Base-by-base conservation (phyloP, 2,329 filamentous ascomycete genomes). In the Rutstroemia sydowiana region DNA sequence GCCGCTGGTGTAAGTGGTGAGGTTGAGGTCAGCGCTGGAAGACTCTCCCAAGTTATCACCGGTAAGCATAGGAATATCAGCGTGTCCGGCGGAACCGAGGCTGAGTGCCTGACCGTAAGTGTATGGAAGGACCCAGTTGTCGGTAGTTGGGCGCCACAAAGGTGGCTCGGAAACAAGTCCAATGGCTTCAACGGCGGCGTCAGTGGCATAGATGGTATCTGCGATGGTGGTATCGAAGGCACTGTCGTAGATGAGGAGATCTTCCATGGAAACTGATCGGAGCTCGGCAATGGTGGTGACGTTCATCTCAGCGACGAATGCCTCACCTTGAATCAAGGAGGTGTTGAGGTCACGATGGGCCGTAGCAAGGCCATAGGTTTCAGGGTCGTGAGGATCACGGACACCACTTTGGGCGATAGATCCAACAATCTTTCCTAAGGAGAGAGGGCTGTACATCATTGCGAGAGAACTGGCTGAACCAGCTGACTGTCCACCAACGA, bases 401-500 rank as follows among this genome's bases (percentile, higher is more conserved):
- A 59, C 67, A 47, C 67, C 66, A 44, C 61, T 65, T 53, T 68
- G 63, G 3, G 65, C 55, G 42, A 69, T 68, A 34, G 61, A 61
- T 28, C 61, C 61, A 14, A 57, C 48, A 31, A 68, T 55, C 7
- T 64, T 57, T 2, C 57, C 60, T 3, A 54, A 50, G 4, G 54
- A 53, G 10, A 65, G 56, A 23, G 61, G 65, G 43, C 55, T 59
- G 30, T 57, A 65, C 49, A 68, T 60, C 44, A 60, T 58, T 31
- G 59, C 54, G 4, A 62, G 40, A 16, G 58, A 57, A 45, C 49
- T 56, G 3, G 59, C 61, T 11, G 56, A 56, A 44, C 85, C 85
- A 5, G 85, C 83, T 49, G 80, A 84, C 58, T 77, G 79, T 13
- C 85, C 86, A 20, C 79, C 82, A 0, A 88, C 68, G 0, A 82